phyloP scores from a whole-genome alignment of 768 basidiomycete species.

The Dentipellis sp. region DNA sequence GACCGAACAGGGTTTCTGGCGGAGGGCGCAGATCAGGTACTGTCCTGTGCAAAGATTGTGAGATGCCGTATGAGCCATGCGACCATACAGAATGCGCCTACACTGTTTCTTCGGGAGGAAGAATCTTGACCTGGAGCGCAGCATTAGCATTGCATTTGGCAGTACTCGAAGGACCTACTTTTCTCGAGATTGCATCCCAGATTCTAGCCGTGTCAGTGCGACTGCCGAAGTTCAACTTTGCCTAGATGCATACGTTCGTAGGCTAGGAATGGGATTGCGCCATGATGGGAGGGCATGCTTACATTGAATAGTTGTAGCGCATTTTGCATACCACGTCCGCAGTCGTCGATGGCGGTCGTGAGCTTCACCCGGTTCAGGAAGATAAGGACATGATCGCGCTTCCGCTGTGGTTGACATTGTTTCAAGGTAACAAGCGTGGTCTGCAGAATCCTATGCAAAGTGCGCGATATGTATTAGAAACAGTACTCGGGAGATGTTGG shows the following conservation, averaged over 20 bases:
- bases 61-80: not conserved
- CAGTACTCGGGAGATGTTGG: not conserved
- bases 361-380: not conserved
- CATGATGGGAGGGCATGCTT: no score
- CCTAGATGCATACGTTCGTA: not conserved
- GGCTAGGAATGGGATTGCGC: not conserved
- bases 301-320: not conserved
- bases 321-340: not conserved
- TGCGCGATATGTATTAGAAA: not conserved
- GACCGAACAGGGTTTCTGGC: constrained; percentile 11
- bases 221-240: not conserved
- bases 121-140: not conserved
- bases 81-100: not conserved
- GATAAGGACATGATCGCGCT: not conserved
- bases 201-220: not conserved
- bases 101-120: not conserved
- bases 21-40: not conserved
- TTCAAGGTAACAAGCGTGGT: not conserved
- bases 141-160: not conserved
- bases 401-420: not conserved
- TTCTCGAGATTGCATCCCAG: not conserved
- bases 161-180: not conserved
- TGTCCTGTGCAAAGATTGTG: not conserved
- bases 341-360: not conserved
- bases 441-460: not conserved